Evolutionary conservation across 768 basidiomycete genomes (phyloP).

Genomic region (Boletus bicolor): DNA sequence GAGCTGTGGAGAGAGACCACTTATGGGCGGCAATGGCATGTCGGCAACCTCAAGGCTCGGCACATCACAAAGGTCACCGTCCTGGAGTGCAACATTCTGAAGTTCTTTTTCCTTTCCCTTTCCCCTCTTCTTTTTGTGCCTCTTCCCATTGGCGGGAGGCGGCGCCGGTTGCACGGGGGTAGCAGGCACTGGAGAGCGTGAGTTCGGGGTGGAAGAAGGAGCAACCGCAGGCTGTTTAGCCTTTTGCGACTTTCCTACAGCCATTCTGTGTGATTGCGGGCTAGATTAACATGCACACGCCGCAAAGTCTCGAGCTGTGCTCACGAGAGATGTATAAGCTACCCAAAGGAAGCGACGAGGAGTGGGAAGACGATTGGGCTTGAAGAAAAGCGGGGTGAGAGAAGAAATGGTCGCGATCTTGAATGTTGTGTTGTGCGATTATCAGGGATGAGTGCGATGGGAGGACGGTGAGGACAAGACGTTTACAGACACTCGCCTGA

Average conservation of each 20-base stretch:
- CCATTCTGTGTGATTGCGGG: conserved; percentile 25
- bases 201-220: conserved; percentile 6
- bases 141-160: conserved; percentile 29
- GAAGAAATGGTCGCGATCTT: conserved; percentile 15
- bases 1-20: conserved; percentile 44
- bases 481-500: conserved; percentile 13
- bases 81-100: conserved; percentile 2
- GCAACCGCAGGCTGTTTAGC: conserved; percentile 15
- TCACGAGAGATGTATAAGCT: conserved; percentile 15
- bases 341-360: neutral
- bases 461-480: conserved; percentile 10
- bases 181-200: conserved; percentile 9
- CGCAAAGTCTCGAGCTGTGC: neutral
- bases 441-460: conserved; percentile 22
- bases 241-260: conserved; percentile 29
- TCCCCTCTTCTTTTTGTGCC: conserved; percentile 41
- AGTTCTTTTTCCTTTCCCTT: conserved; percentile 39
- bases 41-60: conserved; percentile 23
- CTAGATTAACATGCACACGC: conserved; percentile 16
- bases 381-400: neutral
- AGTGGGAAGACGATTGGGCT: neutral
- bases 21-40: conserved; percentile 20
- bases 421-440: conserved; percentile 15
- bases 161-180: conserved; percentile 6
- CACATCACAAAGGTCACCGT: conserved; percentile 22